Evolutionary conservation across 2,329 filamentous ascomycete genomes (phyloP).

Genomic region (Ceratocystis destructans): DNA sequence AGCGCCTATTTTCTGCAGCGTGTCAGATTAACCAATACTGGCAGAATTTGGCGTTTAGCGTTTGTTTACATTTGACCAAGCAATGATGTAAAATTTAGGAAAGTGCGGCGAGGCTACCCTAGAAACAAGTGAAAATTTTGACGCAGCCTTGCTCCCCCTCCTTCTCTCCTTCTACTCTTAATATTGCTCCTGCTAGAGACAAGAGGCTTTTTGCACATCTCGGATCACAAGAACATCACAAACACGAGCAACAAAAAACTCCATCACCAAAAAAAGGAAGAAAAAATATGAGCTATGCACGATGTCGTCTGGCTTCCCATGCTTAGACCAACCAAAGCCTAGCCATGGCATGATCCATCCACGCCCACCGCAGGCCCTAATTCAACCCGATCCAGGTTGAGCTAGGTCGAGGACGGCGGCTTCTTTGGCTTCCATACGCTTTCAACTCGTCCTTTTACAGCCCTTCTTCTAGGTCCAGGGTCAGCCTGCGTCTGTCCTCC

Average conservation of each 20-base stretch:
- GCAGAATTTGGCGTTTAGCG: no score
- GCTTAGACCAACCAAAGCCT: background rate
- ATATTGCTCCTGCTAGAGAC: background rate
- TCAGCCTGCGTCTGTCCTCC: constrained; percentile 1
- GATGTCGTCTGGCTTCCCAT: background rate
- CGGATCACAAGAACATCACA: background rate
- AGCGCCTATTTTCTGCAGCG: background rate
- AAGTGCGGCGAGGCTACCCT: background rate
- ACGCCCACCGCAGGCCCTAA: constrained; percentile 1
- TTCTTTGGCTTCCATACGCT: background rate
- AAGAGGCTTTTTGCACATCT: background rate
- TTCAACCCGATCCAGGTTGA: background rate
- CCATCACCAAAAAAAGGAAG: background rate
- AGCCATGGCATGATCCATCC: background rate
- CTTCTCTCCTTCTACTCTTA: background rate
- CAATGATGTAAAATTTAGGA: background rate
- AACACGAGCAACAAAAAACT: background rate
- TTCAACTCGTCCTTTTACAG: background rate
- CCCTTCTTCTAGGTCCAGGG: background rate
- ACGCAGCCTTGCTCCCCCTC: background rate
- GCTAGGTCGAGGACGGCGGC: background rate
- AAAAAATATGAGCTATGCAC: background rate
- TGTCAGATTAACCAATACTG: no score
- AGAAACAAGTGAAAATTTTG: background rate
- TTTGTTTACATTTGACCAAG: background rate